phyloP scores from a whole-genome alignment of 2,329 filamentous ascomycete species.

The Cladobotryum mycophilum region DNA sequence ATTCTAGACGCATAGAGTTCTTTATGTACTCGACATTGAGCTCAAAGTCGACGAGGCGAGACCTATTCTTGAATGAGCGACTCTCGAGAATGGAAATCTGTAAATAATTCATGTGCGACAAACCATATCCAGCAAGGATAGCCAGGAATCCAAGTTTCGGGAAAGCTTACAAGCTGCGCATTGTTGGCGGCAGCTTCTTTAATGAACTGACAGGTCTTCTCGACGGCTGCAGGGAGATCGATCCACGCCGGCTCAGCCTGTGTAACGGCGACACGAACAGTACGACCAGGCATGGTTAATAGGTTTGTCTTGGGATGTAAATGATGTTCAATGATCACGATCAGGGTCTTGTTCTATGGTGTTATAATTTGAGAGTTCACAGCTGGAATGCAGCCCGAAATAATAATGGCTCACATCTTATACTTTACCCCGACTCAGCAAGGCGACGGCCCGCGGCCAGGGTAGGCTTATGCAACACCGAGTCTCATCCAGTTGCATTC shows the following conservation, averaged over 20 bases:
- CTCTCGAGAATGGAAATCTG: constrained; percentile 12
- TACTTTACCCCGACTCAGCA: too few species aligned
- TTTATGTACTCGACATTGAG: constrained; percentile 1
- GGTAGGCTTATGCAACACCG: too few species aligned
- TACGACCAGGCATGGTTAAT: too few species aligned
- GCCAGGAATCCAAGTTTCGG: constrained; percentile 46
- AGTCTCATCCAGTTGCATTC: too few species aligned
- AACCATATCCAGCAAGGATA: constrained; percentile 31
- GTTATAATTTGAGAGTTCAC: too few species aligned
- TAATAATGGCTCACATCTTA: too few species aligned
- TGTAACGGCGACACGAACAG: constrained; percentile 39
- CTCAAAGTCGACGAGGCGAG: neutral
- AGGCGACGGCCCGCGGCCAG: too few species aligned
- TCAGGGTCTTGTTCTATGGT: too few species aligned
- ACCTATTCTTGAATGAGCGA: neutral
- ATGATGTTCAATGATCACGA: too few species aligned
- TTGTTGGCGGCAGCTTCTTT: constrained; percentile 44
- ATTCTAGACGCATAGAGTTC: constrained; percentile 24
- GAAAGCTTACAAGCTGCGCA: constrained; percentile 47
- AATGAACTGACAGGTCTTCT: constrained; percentile 51
- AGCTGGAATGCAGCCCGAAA: too few species aligned
- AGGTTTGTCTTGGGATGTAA: too few species aligned
- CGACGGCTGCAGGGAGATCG: constrained; percentile 44
- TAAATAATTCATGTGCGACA: constrained; percentile 18
- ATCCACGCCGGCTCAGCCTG: constrained; percentile 57